These are phyloP conservation scores for Penicillium salamii DNA, from an alignment of 495 filamentous ascomycete genomes.

Conservation along the genomic window DNA sequence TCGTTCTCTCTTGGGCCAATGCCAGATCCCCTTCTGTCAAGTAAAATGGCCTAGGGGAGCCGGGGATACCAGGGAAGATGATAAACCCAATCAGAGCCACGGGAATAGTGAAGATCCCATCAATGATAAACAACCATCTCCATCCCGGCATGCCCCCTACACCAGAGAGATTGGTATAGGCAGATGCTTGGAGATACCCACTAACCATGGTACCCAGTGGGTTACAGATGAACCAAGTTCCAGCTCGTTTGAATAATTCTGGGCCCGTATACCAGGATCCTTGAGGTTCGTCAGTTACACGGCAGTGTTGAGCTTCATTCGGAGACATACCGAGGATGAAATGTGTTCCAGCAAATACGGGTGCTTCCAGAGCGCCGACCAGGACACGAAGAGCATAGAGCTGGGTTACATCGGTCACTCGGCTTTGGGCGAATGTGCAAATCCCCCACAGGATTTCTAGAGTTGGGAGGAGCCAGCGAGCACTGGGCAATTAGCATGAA, in stretches of 20 bases:
- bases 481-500: slow-evolving; percentile 8
- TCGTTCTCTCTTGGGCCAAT: slow-evolving; percentile 34
- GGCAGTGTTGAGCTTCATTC: background rate
- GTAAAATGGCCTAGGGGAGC: slow-evolving; percentile 41
- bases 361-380: slow-evolving; percentile 44
- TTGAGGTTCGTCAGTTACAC: slow-evolving; percentile 3
- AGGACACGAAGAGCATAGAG: slow-evolving; percentile 54
- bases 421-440: slow-evolving; percentile 36
- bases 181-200: slow-evolving; percentile 43
- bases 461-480: slow-evolving; percentile 35
- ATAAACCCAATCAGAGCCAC: slow-evolving; percentile 43
- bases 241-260: slow-evolving; percentile 38
- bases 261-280: slow-evolving; percentile 40
- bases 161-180: slow-evolving; percentile 45
- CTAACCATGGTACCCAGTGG: slow-evolving; percentile 36
- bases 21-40: slow-evolving; percentile 34
- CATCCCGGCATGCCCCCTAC: slow-evolving; percentile 46
- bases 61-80: slow-evolving; percentile 48
- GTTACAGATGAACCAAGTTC: slow-evolving; percentile 39
- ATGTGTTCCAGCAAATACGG: slow-evolving; percentile 44
- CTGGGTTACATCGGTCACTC: slow-evolving; percentile 29
- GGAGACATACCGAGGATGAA: slow-evolving; percentile 34
- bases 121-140: slow-evolving; percentile 51
- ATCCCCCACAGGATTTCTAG: slow-evolving; percentile 30
- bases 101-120: slow-evolving; percentile 49